A percentile compares a stretch with the other conserved stretches of the same genome.
phyloP scores from a whole-genome alignment of 1,139 yeast genomes.

The Suzukiozyma palmioleophila region DNA sequence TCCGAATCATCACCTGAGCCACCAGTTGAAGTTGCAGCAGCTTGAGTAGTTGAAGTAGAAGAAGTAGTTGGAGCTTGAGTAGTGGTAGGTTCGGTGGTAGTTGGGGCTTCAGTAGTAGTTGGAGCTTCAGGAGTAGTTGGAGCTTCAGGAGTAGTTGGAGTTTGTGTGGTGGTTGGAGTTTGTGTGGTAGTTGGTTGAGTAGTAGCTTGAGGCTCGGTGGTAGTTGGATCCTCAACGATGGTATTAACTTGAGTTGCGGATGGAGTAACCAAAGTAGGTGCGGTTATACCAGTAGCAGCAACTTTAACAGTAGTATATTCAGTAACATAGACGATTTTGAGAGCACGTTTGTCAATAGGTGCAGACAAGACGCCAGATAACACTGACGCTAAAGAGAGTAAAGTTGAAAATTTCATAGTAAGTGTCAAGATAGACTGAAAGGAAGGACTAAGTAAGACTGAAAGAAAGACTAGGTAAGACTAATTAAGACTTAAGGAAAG shows the following conservation, averaged over 20 bases:
- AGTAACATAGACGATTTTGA: slow-evolving; percentile 15
- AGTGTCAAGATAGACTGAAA: slow-evolving; percentile 2
- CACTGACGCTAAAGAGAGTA: slow-evolving; percentile 9
- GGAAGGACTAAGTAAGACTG: slow-evolving; percentile 7
- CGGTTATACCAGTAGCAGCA: slow-evolving; percentile 1
- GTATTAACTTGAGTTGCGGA: slow-evolving; percentile 2
- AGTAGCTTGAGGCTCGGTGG: slow-evolving; percentile 10
- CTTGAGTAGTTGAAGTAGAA: slow-evolving; percentile 14
- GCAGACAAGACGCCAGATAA: slow-evolving; percentile 13
- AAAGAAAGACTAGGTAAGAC: slow-evolving; percentile 5
- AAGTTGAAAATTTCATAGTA: slow-evolving; percentile 15
- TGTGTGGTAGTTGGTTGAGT: slow-evolving; percentile 10
- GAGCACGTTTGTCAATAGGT: slow-evolving; percentile 17
- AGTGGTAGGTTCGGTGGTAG: slow-evolving; percentile 9
- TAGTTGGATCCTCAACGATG: slow-evolving; percentile 5
- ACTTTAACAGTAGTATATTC: slow-evolving; percentile 15
- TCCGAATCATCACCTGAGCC: slow-evolving; percentile 14
- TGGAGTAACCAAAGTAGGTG: slow-evolving; percentile 1
- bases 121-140: slow-evolving; percentile 10
- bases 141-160: slow-evolving; percentile 10
- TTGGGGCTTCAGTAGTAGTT: slow-evolving; percentile 14
- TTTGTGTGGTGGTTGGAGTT: slow-evolving; percentile 14
- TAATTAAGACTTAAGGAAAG: slow-evolving; percentile 4
- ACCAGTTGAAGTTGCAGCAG: slow-evolving; percentile 17
- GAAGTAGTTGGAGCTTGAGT: slow-evolving; percentile 13